Evolutionary conservation across 495 filamentous ascomycete species (phyloP).

Genomic region (Penicillium roqueforti): DNA sequence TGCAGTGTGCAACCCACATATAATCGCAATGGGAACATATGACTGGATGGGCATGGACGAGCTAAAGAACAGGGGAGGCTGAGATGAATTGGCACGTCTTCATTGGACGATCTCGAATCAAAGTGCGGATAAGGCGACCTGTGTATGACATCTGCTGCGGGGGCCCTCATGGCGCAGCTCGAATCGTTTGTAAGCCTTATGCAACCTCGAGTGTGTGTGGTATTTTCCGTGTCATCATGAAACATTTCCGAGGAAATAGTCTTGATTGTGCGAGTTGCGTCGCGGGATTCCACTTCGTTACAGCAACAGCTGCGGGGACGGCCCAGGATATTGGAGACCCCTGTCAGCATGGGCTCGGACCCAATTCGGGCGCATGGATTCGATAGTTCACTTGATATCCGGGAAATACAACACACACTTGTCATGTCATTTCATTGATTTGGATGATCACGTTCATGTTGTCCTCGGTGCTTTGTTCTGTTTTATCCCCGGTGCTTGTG

Average conservation of each 20-base stretch:
- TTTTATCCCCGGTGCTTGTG: not conserved
- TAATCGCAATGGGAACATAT: slow-evolving; percentile 9
- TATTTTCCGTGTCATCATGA: not conserved
- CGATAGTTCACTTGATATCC: slow-evolving; percentile 1
- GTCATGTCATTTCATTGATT: not conserved
- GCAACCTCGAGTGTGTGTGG: not conserved
- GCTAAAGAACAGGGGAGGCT: slow-evolving; percentile 12
- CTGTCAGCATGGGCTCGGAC: slow-evolving; percentile 13
- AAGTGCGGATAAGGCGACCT: slow-evolving; percentile 7
- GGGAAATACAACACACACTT: not conserved
- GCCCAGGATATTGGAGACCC: not conserved
- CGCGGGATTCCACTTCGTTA: not conserved
- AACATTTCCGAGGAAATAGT: not conserved
- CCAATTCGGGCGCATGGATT: slow-evolving; percentile 1
- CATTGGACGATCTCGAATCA: slow-evolving; percentile 15
- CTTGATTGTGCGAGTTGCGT: not conserved
- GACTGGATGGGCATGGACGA: slow-evolving; percentile 8
- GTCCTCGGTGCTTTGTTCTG: not conserved
- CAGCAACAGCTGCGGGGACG: slow-evolving; percentile 7
- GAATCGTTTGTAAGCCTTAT: not conserved
- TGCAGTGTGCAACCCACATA: slow-evolving; percentile 10
- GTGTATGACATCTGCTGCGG: not conserved
- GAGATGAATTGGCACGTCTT: not conserved
- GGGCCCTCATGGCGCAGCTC: not conserved
- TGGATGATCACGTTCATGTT: not conserved